Conservation (phyloP, 768 basidiomycete genomes). For the Piloderma croceum region DNA sequence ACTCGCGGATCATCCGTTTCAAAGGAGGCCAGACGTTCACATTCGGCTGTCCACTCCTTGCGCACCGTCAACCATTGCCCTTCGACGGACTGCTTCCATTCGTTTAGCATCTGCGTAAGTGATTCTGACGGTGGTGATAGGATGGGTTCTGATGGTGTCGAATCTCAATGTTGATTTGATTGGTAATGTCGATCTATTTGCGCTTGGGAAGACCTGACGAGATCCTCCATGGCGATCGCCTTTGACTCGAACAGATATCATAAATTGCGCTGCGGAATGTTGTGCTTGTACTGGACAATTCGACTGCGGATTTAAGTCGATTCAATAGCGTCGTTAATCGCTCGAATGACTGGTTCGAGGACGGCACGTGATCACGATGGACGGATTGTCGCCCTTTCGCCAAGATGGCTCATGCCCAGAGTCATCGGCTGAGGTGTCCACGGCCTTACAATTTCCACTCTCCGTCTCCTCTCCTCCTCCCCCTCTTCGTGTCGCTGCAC, state of each 20-base stretch:
- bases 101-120: conserved; percentile 48
- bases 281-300: conserved; percentile 68
- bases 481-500: too few species aligned
- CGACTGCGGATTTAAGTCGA: conserved; percentile 11
- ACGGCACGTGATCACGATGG: too few species aligned
- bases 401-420: conserved; percentile 52
- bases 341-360: too few species aligned
- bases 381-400: too few species aligned
- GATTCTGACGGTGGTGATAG: too few species aligned
- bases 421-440: conserved; percentile 75
- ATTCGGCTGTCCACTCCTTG: conserved; percentile 79
- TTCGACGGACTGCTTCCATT: conserved; percentile 78
- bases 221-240: conserved; percentile 57
- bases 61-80: conserved; percentile 72
- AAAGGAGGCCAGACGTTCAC: conserved; percentile 70
- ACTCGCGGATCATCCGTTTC: too few species aligned
- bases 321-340: too few species aligned
- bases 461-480: conserved; percentile 40
- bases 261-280: conserved; percentile 70
- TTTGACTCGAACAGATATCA: conserved; percentile 68
- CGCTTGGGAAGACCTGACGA: too few species aligned
- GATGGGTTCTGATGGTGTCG: too few species aligned
- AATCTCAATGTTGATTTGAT: too few species aligned
- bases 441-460: conserved; percentile 62
- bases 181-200: too few species aligned